Evolutionary conservation across 352 stramenopile genomes (phyloP), one percentile per base, ranked within the genome.

Genomic region (Pythium pyrilobum): DNA sequence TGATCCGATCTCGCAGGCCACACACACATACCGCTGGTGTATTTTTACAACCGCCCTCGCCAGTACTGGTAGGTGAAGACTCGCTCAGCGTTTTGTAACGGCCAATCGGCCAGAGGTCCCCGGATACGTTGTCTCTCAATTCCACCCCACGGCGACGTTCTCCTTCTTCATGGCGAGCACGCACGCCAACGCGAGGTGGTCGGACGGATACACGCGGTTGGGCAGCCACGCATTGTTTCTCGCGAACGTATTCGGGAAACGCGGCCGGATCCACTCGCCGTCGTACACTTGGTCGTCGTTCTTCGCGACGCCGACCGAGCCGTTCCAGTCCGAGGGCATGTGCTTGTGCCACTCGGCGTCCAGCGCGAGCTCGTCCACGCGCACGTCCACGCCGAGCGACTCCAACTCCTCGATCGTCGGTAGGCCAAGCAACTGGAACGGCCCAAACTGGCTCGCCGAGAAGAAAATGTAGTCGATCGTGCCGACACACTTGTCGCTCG

Each of bases 381-480:
- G 62, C 16, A 57, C 47, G 38, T 86, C 75, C 27, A 84, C 61
- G 0, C 75, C 77, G 9, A 74, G 47, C 9, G 39, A 38, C n/a
- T 73, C 58, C 1, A 86, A 43, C 6, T 74, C 60, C 8, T 77
- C 68, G 0, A 79, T 48, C 6, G 71, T 69, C 5, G 81, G 81
- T 16, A 93, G 16, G 8, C 59, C 43, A 7, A 95, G 65, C 8
- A 92, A 28, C 42, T 81, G 68, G 45, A 81, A 85, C 16, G 77
- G 68, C 2, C 64, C 66, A 16, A 86, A 66, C 24, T 78, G 64
- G 0, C 72, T 66, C 4, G 56, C 53, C 7, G 77, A 88, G 64
- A 81, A 88, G 58, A 94, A 93, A 27, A 95, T 93, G 56, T 93
- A 95, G 66, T 95, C 85, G 46, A 89, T 69, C 4, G 77, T 91